Evolutionary conservation across 352 stramenopile genomes (phyloP).

Genomic region (Pythium oligandrum): DNA sequence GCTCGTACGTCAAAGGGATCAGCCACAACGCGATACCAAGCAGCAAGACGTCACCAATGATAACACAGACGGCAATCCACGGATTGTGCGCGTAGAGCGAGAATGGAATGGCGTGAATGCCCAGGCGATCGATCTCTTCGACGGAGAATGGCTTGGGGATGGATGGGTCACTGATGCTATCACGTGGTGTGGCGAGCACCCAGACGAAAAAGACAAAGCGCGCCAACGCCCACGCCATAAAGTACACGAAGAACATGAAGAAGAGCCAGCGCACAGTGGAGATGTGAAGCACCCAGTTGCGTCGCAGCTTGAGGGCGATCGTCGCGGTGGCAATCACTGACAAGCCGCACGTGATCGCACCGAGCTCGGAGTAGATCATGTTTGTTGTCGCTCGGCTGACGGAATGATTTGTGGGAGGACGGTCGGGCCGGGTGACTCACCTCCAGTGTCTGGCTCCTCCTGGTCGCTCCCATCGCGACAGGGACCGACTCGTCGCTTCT

Average conservation of each 20-base stretch:
- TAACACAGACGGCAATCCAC: not conserved
- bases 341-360: conserved; percentile 7
- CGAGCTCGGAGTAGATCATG: conserved; percentile 10
- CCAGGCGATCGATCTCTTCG: not conserved
- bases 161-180: no score
- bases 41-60: conserved; percentile 4
- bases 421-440: no score
- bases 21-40: conserved; percentile 7
- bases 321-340: conserved; percentile 20
- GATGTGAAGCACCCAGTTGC: conserved; percentile 35
- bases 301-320: conserved; percentile 29
- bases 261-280: conserved; percentile 15
- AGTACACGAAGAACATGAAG: conserved; percentile 13
- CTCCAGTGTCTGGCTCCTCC: no score
- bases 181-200: not conserved
- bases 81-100: not conserved
- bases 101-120: conserved; percentile 3
- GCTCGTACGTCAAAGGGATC: conserved; percentile 11
- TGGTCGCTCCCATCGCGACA: no score
- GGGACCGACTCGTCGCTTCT: no score
- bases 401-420: no score
- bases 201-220: conserved; percentile 10
- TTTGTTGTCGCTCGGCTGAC: no score
- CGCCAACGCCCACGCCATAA: conserved; percentile 3
- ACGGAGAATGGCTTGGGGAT: no score